Base-by-base conservation (phyloP, 2,329 filamentous ascomycete species). In the Amylocarpus encephaloides region DNA sequence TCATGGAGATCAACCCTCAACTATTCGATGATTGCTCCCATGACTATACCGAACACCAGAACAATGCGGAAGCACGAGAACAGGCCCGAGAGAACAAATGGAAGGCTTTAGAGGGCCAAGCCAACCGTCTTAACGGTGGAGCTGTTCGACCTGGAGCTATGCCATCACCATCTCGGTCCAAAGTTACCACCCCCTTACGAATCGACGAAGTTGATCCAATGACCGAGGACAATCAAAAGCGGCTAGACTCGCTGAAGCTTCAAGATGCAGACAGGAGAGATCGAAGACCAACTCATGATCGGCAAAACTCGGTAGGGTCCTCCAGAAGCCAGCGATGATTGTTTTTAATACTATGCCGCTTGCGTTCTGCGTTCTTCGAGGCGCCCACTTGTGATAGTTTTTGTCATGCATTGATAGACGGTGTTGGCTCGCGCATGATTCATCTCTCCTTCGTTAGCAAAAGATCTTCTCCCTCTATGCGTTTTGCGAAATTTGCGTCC, bases 1-100 rank as follows among this genome's bases (percentile, higher is more conserved):
- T 98, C 70, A 98, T 98, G 93, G 93, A 98, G 69, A 96, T 98
- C 64, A 97, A 97, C 68, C 93, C 93, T 9, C 91, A 96, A 68
- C 80, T 98, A 18, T 98, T 98, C 63, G 93, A 98, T 62, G 93
- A 98, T 66, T 98, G 93, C 71, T 96, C 93, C 33, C 92, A 96
- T 65, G 91, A 97, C 58, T 98, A 98, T 70, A 94, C 91, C 5
- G 92, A 97, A 68, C 86, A 93, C 63, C 92, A 97, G 70, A 95
- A 95, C 70, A 93, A 82, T 56, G 89, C 91, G 3, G 83, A 87
- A n/a, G 81, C 88, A 53, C 83, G 91, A 49, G 86, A 96, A 69
- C 83, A 85, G 57, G 77, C 83, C 56, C 83, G 93, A 58, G 84
- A 94, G 68, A 83, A 83, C 59, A 90, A 92, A 66, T 98, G 93